Conservation (phyloP, 2,329 filamentous ascomycete species). For the Fusarium multiceps region DNA sequence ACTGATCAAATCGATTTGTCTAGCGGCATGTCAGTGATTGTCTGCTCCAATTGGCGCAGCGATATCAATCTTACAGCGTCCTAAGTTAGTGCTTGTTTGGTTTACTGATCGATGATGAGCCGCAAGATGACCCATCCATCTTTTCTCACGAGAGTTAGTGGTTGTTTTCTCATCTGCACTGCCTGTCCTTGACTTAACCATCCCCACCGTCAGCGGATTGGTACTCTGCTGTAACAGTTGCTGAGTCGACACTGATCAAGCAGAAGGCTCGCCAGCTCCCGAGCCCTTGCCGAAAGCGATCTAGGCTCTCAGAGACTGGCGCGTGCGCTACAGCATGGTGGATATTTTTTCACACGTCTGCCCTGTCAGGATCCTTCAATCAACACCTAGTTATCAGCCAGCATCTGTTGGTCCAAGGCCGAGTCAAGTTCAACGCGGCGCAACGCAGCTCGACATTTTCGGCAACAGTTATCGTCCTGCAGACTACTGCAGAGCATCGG, state of each 20-base stretch:
- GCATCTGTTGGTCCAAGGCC: conserved; percentile 44
- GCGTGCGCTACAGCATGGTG: conserved; percentile 44
- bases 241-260: conserved; percentile 44
- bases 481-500: conserved; percentile 42
- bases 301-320: conserved; percentile 42
- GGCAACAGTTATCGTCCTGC: conserved; percentile 42
- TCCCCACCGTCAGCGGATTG: conserved; percentile 41
- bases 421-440: conserved; percentile 42
- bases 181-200: conserved; percentile 29
- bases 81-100: background rate
- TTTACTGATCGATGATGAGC: conserved; percentile 37
- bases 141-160: conserved; percentile 31
- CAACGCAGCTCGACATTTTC: conserved; percentile 49
- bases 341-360: conserved; percentile 36
- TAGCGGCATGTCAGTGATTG: conserved; percentile 43
- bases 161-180: conserved; percentile 19
- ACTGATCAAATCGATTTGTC: conserved; percentile 32
- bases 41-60: conserved; percentile 41
- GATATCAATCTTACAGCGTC: conserved; percentile 18
- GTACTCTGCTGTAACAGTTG: conserved; percentile 41
- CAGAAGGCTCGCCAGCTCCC: conserved; percentile 42
- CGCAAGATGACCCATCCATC: conserved; percentile 40
- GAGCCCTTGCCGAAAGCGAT: conserved; percentile 42
- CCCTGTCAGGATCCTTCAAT: conserved; percentile 45
- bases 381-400: conserved; percentile 41